Conservation (phyloP, 441 rosid species). For the Adansonia madagascariensis region DNA sequence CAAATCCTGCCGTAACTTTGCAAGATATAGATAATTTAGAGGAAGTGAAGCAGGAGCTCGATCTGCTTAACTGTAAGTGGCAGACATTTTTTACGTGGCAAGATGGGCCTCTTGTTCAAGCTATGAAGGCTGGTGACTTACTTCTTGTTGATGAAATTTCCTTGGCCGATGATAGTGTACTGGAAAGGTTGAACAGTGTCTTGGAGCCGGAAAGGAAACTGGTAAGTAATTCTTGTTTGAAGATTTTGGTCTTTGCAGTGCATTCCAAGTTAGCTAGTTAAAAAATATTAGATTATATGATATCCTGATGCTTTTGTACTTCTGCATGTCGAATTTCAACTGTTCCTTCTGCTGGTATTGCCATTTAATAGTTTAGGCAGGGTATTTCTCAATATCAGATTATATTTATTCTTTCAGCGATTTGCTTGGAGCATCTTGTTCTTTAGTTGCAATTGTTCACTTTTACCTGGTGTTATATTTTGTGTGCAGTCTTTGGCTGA, state of each 20-base stretch:
- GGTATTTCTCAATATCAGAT: background rate
- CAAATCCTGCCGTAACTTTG: constrained; percentile 39
- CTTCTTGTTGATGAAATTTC: constrained; percentile 98
- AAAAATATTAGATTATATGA: background rate
- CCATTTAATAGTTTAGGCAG: constrained; percentile 13
- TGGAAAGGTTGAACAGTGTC: constrained; percentile 96
- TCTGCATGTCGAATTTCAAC: background rate
- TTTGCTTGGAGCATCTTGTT: constrained; percentile 11
- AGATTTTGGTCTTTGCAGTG: constrained; percentile 7
- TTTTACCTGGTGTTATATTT: constrained; percentile 24
- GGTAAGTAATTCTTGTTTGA: constrained; percentile 50
- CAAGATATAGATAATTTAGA: constrained; percentile 61
- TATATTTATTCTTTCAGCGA: background rate
- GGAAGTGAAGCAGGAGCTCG: constrained; percentile 56
- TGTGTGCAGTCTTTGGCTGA: constrained; percentile 84
- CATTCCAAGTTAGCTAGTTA: background rate
- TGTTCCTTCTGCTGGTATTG: background rate
- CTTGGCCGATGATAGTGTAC: constrained; percentile 97
- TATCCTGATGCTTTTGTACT: constrained; percentile 12
- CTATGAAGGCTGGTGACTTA: constrained; percentile 90
- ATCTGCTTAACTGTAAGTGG: constrained; percentile 74
- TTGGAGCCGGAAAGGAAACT: constrained; percentile 90
- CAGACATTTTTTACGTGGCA: constrained; percentile 90
- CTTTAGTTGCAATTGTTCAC: constrained; percentile 10
- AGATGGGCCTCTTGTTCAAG: constrained; percentile 97